Evolutionary conservation across 73 alveolate genomes (phyloP).

Genomic region (Paramecium sonneborni): DNA sequence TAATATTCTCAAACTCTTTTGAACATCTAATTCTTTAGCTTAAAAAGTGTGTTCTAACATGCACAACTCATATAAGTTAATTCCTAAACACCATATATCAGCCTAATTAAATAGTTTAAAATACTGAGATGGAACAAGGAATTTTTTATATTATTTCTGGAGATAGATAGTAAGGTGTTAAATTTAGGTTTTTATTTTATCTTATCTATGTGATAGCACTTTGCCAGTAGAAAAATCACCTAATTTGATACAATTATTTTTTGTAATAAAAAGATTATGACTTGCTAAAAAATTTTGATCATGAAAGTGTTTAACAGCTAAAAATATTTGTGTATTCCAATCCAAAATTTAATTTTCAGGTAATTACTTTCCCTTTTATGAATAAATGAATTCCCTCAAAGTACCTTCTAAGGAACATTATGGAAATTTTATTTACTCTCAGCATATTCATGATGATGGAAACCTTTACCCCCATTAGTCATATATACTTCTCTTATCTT

Average conservation of each 20-base stretch:
- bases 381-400: slow-evolving; percentile 68
- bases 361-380: slow-evolving; percentile 70
- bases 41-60: slow-evolving; percentile 43
- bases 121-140: slow-evolving; percentile 72
- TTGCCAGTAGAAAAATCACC: slow-evolving; percentile 98
- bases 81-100: slow-evolving; percentile 61
- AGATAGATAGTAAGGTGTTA: slow-evolving; percentile 97
- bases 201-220: slow-evolving; percentile 87
- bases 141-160: slow-evolving; percentile 91
- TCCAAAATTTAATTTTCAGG: slow-evolving; percentile 82
- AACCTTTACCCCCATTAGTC: slow-evolving; percentile 74
- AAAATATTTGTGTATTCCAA: slow-evolving; percentile 74
- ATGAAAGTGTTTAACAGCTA: slow-evolving; percentile 88
- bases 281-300: slow-evolving; percentile 93
- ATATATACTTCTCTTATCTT: slow-evolving; percentile 85
- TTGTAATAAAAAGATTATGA: slow-evolving; percentile 91
- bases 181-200: slow-evolving; percentile 91
- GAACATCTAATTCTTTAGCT: slow-evolving; percentile 75
- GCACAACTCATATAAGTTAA: slow-evolving; percentile 45
- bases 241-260: slow-evolving; percentile 88
- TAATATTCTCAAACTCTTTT: slow-evolving; percentile 77
- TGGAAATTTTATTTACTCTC: neutral
- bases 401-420: slow-evolving; percentile 75
- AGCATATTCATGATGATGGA: neutral
- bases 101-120: slow-evolving; percentile 66